Conservation (phyloP, 2,329 filamentous ascomycete species). For the Hymenoscyphus scutula region DNA sequence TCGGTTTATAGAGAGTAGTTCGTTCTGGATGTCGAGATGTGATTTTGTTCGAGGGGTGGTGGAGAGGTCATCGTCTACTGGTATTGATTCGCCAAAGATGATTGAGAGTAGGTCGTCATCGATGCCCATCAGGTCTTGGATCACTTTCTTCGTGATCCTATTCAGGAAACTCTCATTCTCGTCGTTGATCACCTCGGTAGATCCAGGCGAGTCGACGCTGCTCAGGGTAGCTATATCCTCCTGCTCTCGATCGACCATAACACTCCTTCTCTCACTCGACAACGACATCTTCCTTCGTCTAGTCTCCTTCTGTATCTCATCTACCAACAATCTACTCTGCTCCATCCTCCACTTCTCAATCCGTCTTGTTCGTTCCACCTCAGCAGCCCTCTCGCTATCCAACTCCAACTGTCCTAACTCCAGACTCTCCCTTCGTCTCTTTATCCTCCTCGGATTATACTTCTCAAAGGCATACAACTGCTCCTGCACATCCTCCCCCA, state of each 20-base stretch:
- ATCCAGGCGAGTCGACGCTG: slow-evolving; percentile 24
- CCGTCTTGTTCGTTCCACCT: slow-evolving; percentile 72
- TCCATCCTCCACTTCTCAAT: slow-evolving; percentile 93
- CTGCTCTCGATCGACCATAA: slow-evolving; percentile 30
- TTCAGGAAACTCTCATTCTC: slow-evolving; percentile 72
- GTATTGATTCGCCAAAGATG: slow-evolving; percentile 78
- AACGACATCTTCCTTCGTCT: slow-evolving; percentile 64
- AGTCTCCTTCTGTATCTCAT: slow-evolving; percentile 88
- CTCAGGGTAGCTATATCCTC: slow-evolving; percentile 36
- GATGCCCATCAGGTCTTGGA: slow-evolving; percentile 86
- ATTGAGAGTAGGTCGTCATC: slow-evolving; percentile 82
- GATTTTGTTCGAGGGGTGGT: slow-evolving; percentile 30
- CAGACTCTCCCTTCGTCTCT: slow-evolving; percentile 51
- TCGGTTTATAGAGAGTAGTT: slow-evolving; percentile 15
- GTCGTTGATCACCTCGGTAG: slow-evolving; percentile 40
- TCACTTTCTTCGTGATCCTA: slow-evolving; percentile 78
- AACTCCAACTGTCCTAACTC: slow-evolving; percentile 51
- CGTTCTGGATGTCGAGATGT: slow-evolving; percentile 13
- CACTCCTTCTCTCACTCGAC: slow-evolving; percentile 44
- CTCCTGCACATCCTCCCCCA: slow-evolving; percentile 65
- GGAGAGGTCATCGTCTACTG: slow-evolving; percentile 42
- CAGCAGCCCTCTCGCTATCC: slow-evolving; percentile 55
- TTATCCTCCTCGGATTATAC: slow-evolving; percentile 70
- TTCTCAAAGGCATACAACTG: slow-evolving; percentile 87
- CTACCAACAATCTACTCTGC: slow-evolving; percentile 79